These are phyloP conservation scores for Microglena sp. DNA, from an alignment of 139 green algal species.

Conservation along the genomic window DNA sequence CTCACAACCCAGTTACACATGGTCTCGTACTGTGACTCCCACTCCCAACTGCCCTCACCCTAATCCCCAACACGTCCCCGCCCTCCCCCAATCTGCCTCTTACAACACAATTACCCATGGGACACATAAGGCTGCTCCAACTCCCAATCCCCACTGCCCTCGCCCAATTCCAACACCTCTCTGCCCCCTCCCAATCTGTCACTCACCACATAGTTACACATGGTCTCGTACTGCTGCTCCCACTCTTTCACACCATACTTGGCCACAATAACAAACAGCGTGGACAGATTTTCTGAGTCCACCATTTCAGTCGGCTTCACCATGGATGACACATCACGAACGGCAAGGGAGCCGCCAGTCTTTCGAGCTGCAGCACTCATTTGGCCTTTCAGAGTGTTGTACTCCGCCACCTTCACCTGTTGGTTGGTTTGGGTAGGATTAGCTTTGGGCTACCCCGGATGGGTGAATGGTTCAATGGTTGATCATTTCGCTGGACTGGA, in stretches of 20 bases:
- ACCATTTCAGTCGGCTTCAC: constrained; percentile 65
- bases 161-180: too few relatives aligned
- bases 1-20: too few relatives aligned
- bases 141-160: neutral
- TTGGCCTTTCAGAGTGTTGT: constrained; percentile 67
- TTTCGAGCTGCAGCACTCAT: constrained; percentile 68
- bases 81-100: too few relatives aligned
- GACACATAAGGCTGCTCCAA: neutral
- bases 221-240: constrained; percentile 75
- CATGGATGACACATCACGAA: constrained; percentile 46
- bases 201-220: constrained; percentile 80
- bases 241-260: constrained; percentile 75
- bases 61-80: too few relatives aligned
- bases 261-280: constrained; percentile 81
- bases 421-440: neutral
- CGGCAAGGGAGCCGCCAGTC: constrained; percentile 72
- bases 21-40: too few relatives aligned
- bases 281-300: constrained; percentile 86
- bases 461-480: too few relatives aligned
- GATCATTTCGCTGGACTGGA: too few relatives aligned
- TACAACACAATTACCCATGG: neutral
- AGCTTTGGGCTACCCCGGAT: too few relatives aligned
- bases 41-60: too few relatives aligned
- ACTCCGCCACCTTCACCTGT: constrained; percentile 73
- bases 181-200: too few relatives aligned